phyloP scores from a whole-genome alignment of 139 green algal species.

The Astrephomene gubernaculifera region DNA sequence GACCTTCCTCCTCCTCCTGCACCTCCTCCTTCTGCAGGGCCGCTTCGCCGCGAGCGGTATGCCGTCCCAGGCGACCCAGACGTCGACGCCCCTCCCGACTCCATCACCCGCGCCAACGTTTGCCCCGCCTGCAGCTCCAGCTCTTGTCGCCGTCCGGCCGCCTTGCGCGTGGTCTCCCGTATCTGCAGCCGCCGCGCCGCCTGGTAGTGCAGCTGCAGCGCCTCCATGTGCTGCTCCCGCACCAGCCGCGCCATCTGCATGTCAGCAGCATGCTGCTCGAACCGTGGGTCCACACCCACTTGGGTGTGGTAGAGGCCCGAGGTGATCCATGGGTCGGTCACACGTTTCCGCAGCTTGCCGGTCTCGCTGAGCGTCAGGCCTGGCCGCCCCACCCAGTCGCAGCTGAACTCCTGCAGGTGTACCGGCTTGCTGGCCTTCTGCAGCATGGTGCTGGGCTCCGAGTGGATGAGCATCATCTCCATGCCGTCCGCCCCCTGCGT shows the following conservation, averaged over 20 bases:
- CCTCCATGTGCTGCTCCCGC: constrained; percentile 43
- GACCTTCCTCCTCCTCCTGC: not conserved
- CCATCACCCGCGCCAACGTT: constrained; percentile 14
- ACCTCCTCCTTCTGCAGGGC: too few species aligned
- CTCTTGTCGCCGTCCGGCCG: constrained; percentile 12
- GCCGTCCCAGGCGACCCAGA: not conserved
- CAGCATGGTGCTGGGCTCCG: constrained; percentile 35
- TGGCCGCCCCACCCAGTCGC: constrained; percentile 35
- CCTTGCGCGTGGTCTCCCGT: not conserved
- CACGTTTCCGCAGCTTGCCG: constrained; percentile 5
- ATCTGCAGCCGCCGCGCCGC: constrained; percentile 32
- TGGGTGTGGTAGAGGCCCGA: constrained; percentile 27
- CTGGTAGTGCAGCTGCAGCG: constrained; percentile 27
- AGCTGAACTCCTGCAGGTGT: constrained; percentile 36
- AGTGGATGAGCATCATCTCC: constrained; percentile 41
- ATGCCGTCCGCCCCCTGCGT: not conserved
- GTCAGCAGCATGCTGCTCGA: constrained; percentile 9
- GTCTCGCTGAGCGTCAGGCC: constrained; percentile 39
- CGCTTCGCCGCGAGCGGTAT: not conserved
- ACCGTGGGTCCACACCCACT: constrained; percentile 1
- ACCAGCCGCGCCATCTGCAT: constrained; percentile 36
- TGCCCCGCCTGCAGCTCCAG: constrained; percentile 39
- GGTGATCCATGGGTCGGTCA: constrained; percentile 5
- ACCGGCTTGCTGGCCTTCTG: not conserved
- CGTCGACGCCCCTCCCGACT: not conserved